Evolutionary conservation across 495 filamentous ascomycete genomes (phyloP).

Genomic region (Pyronema domesticum): DNA sequence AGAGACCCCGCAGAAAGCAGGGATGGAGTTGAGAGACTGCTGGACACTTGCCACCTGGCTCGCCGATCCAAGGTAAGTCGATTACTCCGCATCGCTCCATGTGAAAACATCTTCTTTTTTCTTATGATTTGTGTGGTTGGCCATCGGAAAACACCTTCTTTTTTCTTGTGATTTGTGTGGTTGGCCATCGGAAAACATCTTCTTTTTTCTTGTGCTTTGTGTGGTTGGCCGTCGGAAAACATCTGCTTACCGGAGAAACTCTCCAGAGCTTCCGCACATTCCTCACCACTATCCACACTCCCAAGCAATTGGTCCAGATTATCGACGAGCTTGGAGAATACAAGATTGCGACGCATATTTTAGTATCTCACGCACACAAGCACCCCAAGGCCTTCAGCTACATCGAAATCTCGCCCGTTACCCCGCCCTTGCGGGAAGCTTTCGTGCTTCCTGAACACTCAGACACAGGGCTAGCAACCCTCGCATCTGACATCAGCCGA

Average conservation of each 20-base stretch:
- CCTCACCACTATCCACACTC: constrained; percentile 10
- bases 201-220: no score
- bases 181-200: no score
- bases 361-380: constrained; percentile 12
- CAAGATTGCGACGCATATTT: constrained; percentile 16
- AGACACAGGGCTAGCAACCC: constrained; percentile 6
- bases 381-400: constrained; percentile 9
- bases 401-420: constrained; percentile 14
- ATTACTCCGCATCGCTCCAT: neutral
- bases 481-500: constrained; percentile 12
- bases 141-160: no score
- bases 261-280: constrained; percentile 14
- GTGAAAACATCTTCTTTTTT: neutral
- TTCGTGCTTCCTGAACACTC: neutral
- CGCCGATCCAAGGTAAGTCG: constrained; percentile 9
- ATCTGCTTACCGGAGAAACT: neutral
- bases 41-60: constrained; percentile 22
- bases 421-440: constrained; percentile 3
- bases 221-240: neutral
- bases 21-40: constrained; percentile 12
- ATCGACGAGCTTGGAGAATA: constrained; percentile 24
- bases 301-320: constrained; percentile 13
- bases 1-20: neutral
- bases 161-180: no score
- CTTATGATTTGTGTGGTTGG: no score